Evolutionary conservation across 306 rosid species (phyloP).

Genomic region (Lotus japonicus): DNA sequence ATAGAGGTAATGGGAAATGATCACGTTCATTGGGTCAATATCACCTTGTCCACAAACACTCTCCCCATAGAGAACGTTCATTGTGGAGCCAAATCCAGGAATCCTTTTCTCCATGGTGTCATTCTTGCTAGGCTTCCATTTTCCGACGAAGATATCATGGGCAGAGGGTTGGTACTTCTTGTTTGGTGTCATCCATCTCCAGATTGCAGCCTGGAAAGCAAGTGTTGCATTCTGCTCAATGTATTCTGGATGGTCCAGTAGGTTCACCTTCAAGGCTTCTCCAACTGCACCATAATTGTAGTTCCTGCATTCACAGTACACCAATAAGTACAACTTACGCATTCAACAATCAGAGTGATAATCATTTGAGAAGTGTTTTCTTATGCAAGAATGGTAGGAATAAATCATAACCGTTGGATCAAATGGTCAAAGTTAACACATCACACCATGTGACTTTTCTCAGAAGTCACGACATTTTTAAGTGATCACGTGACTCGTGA

Average conservation of each 20-base stretch:
- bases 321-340: slow-evolving; percentile 2
- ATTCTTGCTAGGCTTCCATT: slow-evolving; percentile 92
- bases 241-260: slow-evolving; percentile 83
- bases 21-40: slow-evolving; percentile 67
- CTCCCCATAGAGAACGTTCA: slow-evolving; percentile 90
- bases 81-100: slow-evolving; percentile 90
- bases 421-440: too few species aligned
- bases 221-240: slow-evolving; percentile 94
- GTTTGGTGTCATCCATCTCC: slow-evolving; percentile 81
- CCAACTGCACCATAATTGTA: slow-evolving; percentile 81
- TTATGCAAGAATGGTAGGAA: too few species aligned
- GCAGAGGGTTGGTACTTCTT: slow-evolving; percentile 82
- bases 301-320: slow-evolving; percentile 52
- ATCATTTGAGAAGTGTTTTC: too few species aligned
- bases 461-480: too few species aligned
- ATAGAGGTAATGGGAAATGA: slow-evolving; percentile 67
- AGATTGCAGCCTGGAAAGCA: slow-evolving; percentile 86
- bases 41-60: slow-evolving; percentile 71
- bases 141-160: slow-evolving; percentile 76
- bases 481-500: too few species aligned
- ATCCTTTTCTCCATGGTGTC: slow-evolving; percentile 62
- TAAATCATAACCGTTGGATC: too few species aligned
- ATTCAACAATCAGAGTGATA: slow-evolving; percentile 3
- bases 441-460: too few species aligned
- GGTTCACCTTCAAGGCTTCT: slow-evolving; percentile 60